phyloP scores from a whole-genome alignment of 2,329 filamentous ascomycete species.

The Cladophialophora carrionii region DNA sequence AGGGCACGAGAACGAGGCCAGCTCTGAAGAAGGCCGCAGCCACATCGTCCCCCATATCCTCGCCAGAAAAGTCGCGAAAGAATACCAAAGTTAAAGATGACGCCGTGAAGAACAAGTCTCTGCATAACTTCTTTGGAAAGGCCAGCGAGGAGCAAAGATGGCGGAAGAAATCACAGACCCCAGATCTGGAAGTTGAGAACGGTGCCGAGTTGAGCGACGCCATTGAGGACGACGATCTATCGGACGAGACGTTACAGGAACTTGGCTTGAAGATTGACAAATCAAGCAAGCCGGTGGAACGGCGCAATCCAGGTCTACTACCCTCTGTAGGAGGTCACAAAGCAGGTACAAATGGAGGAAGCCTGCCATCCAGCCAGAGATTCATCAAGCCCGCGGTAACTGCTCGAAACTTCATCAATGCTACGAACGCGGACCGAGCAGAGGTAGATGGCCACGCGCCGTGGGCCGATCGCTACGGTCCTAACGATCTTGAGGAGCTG shows the following conservation, averaged over 20 bases:
- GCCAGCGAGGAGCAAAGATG: constrained; percentile 48
- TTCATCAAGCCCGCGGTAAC: constrained; percentile 30
- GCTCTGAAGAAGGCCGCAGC: constrained; percentile 15
- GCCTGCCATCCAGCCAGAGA: constrained; percentile 36
- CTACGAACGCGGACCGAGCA: not conserved
- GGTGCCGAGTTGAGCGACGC: constrained; percentile 39
- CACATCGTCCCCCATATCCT: constrained; percentile 39
- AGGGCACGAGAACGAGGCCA: constrained; percentile 20
- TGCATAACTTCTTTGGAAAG: constrained; percentile 49
- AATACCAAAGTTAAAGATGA: constrained; percentile 28
- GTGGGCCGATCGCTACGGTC: constrained; percentile 86
- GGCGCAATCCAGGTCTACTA: constrained; percentile 18
- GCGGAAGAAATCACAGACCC: constrained; percentile 41
- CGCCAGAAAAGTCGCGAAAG: constrained; percentile 44
- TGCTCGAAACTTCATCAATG: constrained; percentile 8
- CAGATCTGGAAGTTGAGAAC: constrained; percentile 30
- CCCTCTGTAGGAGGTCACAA: constrained; percentile 7
- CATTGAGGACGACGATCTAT: constrained; percentile 42
- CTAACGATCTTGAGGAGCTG: constrained; percentile 74
- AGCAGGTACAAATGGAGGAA: constrained; percentile 22
- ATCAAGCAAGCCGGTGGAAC: constrained; percentile 16
- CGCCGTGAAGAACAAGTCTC: constrained; percentile 41
- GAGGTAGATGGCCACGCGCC: constrained; percentile 57
- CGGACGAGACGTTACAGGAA: constrained; percentile 47
- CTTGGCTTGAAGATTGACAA: constrained; percentile 27